Conservation (phyloP, 2,329 filamentous ascomycete species). For the Penicillium sp. region DNA sequence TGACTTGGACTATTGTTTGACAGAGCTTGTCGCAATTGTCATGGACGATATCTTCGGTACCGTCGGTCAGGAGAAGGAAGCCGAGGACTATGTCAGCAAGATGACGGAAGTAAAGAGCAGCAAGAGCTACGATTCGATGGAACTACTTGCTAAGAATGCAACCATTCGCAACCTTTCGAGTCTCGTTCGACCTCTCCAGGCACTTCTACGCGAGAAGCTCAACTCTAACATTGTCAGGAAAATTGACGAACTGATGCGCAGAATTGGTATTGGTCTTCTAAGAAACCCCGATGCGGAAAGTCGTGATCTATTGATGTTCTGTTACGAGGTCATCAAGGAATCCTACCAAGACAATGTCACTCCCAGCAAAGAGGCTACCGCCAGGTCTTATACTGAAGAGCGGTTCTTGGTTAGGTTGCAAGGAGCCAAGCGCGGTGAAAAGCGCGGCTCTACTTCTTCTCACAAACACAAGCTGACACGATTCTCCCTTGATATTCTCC, state of each 20-base stretch:
- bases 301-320: constrained; percentile 85
- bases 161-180: constrained; percentile 72
- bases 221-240: constrained; percentile 81
- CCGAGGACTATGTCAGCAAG: constrained; percentile 88
- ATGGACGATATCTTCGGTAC: constrained; percentile 98
- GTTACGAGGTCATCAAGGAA: constrained; percentile 88
- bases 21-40: constrained; percentile 74
- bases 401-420: constrained; percentile 78
- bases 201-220: constrained; percentile 78
- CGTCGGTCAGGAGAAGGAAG: constrained; percentile 93
- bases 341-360: constrained; percentile 68
- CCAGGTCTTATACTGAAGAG: constrained; percentile 29
- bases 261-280: constrained; percentile 78
- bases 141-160: constrained; percentile 79
- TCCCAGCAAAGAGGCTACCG: constrained; percentile 21
- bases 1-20: constrained; percentile 83
- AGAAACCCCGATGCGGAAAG: constrained; percentile 77
- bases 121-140: constrained; percentile 98
- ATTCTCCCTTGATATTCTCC: constrained; percentile 84
- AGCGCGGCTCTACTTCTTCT: constrained; percentile 70
- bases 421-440: constrained; percentile 70
- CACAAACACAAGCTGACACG: constrained; percentile 84
- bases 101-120: constrained; percentile 98
- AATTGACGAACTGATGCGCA: constrained; percentile 81
- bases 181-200: constrained; percentile 74